Percentiles rank a stretch among this genome's conserved stretches.
Evolutionary conservation across 805 yeast genomes (phyloP).

Genomic region (Sugiyamaella valdiviana): DNA sequence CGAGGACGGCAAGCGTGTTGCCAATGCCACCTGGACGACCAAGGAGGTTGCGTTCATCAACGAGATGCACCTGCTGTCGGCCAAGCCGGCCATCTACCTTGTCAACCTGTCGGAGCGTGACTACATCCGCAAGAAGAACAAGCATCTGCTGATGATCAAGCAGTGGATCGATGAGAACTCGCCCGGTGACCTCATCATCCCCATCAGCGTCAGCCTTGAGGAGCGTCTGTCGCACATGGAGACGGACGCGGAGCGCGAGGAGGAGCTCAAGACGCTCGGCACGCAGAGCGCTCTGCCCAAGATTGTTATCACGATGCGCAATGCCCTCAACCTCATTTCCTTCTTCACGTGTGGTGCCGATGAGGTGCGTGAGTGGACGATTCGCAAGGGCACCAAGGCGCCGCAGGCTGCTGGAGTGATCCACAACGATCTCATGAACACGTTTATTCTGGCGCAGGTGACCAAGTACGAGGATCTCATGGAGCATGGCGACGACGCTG

Average conservation of each 20-base stretch:
- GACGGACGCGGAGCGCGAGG: constrained; percentile 72
- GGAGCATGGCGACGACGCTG: constrained; percentile 71
- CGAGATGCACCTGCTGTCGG: constrained; percentile 79
- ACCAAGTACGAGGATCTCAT: constrained; percentile 77
- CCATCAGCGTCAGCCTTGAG: constrained; percentile 88
- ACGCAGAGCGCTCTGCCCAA: constrained; percentile 78
- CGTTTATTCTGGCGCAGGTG: constrained; percentile 90
- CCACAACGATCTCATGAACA: constrained; percentile 90
- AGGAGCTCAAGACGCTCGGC: constrained; percentile 67
- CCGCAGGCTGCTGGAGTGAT: constrained; percentile 99
- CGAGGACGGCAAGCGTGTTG: constrained; percentile 81
- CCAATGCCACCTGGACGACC: constrained; percentile 78
- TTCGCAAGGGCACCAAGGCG: constrained; percentile 84
- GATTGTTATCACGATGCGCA: constrained; percentile 82
- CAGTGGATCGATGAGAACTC: constrained; percentile 87
- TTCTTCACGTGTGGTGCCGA: constrained; percentile 95
- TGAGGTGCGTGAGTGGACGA: constrained; percentile 98
- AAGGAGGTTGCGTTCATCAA: constrained; percentile 91
- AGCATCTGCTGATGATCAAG: constrained; percentile 72
- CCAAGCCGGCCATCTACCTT: constrained; percentile 91
- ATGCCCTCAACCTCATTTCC: constrained; percentile 77
- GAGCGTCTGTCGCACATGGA: constrained; percentile 86
- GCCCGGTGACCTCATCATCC: constrained; percentile 86
- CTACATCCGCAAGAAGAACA: constrained; percentile 81
- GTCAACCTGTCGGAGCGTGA: constrained; percentile 87